Base-by-base conservation (phyloP, 495 filamentous ascomycete species). In the Aspergillus panamensis region DNA sequence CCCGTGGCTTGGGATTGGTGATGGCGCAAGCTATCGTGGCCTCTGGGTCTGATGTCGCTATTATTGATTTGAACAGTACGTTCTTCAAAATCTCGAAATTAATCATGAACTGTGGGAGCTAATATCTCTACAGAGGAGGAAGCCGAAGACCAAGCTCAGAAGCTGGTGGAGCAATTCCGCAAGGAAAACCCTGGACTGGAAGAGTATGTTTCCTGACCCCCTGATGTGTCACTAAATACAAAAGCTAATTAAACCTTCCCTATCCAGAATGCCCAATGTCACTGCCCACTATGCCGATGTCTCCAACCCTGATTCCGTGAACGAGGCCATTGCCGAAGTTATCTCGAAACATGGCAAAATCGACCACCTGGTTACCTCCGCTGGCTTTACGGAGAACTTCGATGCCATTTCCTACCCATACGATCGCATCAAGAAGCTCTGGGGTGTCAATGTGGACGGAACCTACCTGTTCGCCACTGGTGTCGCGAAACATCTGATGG, bases 311-410 rank as follows among this genome's bases (percentile, higher is more conserved):
- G 82, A 83, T 21, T 92, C 90, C 3, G 91, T 97, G 51, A 85
- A 87, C 44, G 62, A 71, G 13, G 85, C 85, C 58, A 77, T 96
- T 42, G 76, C 79, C 31, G 88, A 91, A 53, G 84, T 96, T 57
- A 66, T 88, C 32, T 68, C 76, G 39, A 76, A 82, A 55, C 90
- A 96, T 69, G 87, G 87, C 67, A 83, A 85, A 66, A 88, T 97
- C 66, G 92, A 97, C 73, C 85, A 87, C 69, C 84, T 98, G 30
- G 92, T 98, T 57, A 97, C 93, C 25, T 96, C 92, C 8, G 94
- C 94, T 30, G 94, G 94, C 7, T 95, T 97, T 77, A 91, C 89
- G 8, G 94, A 98, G 76, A 97, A 97, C 74, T 96, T 91, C 66
- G 86, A 92, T 61, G 92, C 92, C 32, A 87, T 91, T 66, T 80